Evolutionary conservation across 2,329 filamentous ascomycete species (phyloP).

Genomic region (Aureobasidium sp.): DNA sequence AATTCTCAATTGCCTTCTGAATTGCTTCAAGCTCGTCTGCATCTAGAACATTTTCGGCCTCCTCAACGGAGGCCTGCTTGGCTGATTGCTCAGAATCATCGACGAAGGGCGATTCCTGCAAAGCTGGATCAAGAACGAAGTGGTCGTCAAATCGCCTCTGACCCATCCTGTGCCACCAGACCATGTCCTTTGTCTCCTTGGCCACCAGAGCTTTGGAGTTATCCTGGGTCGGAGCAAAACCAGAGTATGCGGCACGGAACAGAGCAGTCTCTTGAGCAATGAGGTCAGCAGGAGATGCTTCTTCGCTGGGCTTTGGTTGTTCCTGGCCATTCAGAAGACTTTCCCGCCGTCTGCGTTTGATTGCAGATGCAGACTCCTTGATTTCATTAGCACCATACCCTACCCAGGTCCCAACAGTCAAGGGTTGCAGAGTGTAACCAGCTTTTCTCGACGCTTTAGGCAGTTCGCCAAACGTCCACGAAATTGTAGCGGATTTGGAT

Average conservation of each 20-base stretch:
- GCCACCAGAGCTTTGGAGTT: constrained; percentile 65
- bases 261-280: constrained; percentile 58
- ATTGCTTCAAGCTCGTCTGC: constrained; percentile 21
- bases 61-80: neutral
- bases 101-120: constrained; percentile 25
- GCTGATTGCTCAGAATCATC: constrained; percentile 22
- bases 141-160: constrained; percentile 55
- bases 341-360: constrained; percentile 63
- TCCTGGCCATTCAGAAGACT: constrained; percentile 62
- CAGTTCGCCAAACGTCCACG: constrained; percentile 47
- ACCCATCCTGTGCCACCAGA: constrained; percentile 72
- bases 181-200: constrained; percentile 56
- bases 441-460: constrained; percentile 37
- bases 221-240: constrained; percentile 70
- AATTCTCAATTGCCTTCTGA: constrained; percentile 24
- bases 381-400: constrained; percentile 45
- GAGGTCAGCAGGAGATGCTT: constrained; percentile 31
- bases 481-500: constrained; percentile 48
- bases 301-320: constrained; percentile 32
- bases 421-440: constrained; percentile 59
- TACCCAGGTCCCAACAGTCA: constrained; percentile 61
- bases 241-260: constrained; percentile 71
- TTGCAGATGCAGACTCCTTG: constrained; percentile 51
- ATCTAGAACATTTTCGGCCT: constrained; percentile 16
- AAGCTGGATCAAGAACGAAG: constrained; percentile 48